Evolutionary conservation across 2,329 filamentous ascomycete genomes (phyloP), one percentile per base, ranked within the genome.

Genomic region (Stylonectria norvegica): DNA sequence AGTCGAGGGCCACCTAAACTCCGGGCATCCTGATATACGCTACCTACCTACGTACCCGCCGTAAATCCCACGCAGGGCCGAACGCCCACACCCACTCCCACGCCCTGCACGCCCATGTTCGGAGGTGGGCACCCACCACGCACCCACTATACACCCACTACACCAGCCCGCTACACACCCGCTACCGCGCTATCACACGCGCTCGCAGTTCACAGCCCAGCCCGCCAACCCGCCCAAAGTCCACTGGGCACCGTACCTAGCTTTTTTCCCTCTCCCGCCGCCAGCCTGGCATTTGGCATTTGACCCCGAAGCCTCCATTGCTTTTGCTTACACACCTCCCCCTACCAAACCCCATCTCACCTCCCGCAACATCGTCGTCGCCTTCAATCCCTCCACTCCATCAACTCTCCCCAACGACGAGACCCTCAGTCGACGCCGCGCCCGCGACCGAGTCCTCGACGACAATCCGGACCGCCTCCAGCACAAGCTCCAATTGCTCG

Each of bases 281-380:
- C n/a, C n/a, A n/a, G n/a, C n/a, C n/a, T n/a, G n/a, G n/a, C n/a
- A n/a, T n/a, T n/a, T n/a, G n/a, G n/a, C n/a, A n/a, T n/a, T n/a
- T n/a, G n/a, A n/a, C n/a, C n/a, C 45, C 47, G 54, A 49, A 50
- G 43, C 54, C 40, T 16, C 10, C 28, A 6, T 9, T n/a, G 40
- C 47, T 57, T 48, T 49, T 57, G 54, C 55, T 57, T 57, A 57
- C 54, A 57, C 55, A 57, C 57, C 48, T 48, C 43, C 47, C 46
- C 12, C 43, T 45, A 38, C 34, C 40, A 17, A 39, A 41, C 44
- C 35, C 47, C 33, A 39, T 36, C 38, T 38, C 47, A 43, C 43
- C 48, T 50, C 45, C 43, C 36, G 45, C 42, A 47, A 42, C 40
- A 36, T 27, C 30, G 36, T 45, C 40, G 38, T 36, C 36, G 36